Conservation (phyloP, 495 filamentous ascomycete species). For the Penicillium atrosanguineum region DNA sequence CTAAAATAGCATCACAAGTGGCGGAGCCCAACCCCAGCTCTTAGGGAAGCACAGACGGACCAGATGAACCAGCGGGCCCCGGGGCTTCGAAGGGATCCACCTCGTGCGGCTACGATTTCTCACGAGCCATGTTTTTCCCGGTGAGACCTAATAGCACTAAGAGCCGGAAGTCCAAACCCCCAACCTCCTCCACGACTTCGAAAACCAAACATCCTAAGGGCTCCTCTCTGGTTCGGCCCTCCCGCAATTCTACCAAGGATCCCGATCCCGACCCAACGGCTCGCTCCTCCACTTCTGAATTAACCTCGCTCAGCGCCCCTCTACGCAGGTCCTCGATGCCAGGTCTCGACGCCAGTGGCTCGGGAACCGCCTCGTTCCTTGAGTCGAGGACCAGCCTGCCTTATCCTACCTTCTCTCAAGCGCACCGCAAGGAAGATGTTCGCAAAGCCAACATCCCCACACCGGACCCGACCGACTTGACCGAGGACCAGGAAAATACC, state of each 20-base stretch:
- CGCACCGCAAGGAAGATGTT: constrained; percentile 81
- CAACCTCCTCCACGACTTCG: constrained; percentile 22
- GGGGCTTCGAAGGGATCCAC: constrained; percentile 22
- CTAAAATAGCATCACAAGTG: constrained; percentile 20
- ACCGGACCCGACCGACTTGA: constrained; percentile 76
- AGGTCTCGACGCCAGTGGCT: constrained; percentile 37
- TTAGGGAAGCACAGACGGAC: constrained; percentile 1
- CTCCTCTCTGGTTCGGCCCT: constrained; percentile 40
- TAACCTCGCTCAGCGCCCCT: constrained; percentile 21
- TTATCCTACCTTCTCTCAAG: constrained; percentile 86
- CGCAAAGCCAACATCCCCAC: constrained; percentile 69
- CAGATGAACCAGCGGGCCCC: constrained; percentile 25
- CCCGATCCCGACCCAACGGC: constrained; percentile 36
- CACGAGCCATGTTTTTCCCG: constrained; percentile 45
- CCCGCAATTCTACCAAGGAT: constrained; percentile 49
- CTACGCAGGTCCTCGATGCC: constrained; percentile 53
- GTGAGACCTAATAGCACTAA: constrained; percentile 43
- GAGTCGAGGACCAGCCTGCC: constrained; percentile 62
- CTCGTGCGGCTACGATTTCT: constrained; percentile 30
- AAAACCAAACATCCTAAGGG: constrained; percentile 29
- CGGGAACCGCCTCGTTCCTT: constrained; percentile 44
- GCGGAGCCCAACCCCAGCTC: constrained; percentile 6
- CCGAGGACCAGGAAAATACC: constrained; percentile 44
- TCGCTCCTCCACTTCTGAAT: constrained; percentile 39
- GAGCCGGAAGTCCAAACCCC: constrained; percentile 24